A percentile compares a stretch with the other conserved stretches of the same genome.
These are phyloP conservation scores for Jimgerdemannia lactiflua DNA, from an alignment of 192 early-diverging fungal species.

Conservation along the genomic window DNA sequence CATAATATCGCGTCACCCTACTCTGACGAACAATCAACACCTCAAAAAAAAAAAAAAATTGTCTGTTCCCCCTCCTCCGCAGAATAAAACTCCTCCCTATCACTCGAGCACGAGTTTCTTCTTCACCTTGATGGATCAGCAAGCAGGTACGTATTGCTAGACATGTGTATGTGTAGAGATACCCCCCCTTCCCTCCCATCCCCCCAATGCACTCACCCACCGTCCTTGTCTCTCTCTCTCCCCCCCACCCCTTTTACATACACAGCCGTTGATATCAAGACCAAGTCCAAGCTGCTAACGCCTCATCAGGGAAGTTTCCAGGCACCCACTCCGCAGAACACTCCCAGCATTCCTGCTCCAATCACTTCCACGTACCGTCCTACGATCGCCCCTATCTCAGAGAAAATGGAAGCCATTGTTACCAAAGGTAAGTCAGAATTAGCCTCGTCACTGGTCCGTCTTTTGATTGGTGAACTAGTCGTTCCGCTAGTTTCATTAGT, in stretches of 20 bases:
- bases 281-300: conserved; percentile 44
- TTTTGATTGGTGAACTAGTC: no score
- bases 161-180: background rate
- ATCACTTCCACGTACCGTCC: conserved; percentile 47
- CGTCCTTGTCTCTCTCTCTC: background rate
- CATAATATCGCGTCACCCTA: no score
- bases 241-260: no score
- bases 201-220: no score
- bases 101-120: background rate
- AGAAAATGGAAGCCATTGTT: conserved; percentile 26
- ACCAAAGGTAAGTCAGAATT: background rate
- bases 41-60: conserved; percentile 1
- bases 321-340: conserved; percentile 57
- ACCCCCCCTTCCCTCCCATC: background rate
- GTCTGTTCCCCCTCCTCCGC: background rate
- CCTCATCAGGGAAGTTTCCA: conserved; percentile 20
- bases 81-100: background rate
- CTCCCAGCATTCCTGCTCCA: conserved; percentile 51
- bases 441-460: no score
- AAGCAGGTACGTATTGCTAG: background rate
- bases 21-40: no score
- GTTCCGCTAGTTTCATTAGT: no score
- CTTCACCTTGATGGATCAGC: background rate
- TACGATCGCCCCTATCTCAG: conserved; percentile 41
- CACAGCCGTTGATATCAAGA: conserved; percentile 42